Base-by-base conservation (phyloP, 148 eudicot genomes). In the Drosera capensis region DNA sequence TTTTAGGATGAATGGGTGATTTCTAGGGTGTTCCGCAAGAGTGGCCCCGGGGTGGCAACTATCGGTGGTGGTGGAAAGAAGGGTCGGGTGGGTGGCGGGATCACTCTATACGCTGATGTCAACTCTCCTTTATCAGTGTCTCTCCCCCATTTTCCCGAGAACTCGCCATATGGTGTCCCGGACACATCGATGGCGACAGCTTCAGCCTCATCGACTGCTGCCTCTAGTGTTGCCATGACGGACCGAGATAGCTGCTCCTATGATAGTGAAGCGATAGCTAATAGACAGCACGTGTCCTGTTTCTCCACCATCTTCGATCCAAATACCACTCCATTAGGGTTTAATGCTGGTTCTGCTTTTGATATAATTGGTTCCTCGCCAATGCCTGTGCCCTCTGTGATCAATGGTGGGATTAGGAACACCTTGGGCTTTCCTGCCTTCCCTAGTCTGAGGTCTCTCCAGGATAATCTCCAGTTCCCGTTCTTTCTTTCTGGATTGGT, bases 281-380 rank as follows among this genome's bases (percentile, higher is more conserved):
- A 31, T 60, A 51, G 62, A 64, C 76, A 71, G 92, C 92, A 81
- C 92, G 92, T 81, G 81, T 71, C 92, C 92, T 81, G 92, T 77
- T 81, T 81, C 92, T 81, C 92, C 92, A 80, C 51, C 26, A 16
- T 45, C 25, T 40, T 46, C 22, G 41, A 40, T 37, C 34, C 31
- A 42, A 54, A 24, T 60, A 46, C 29, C 59, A 54, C 18, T n/a
- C 41, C 25, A 30, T 3, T 14, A 20, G 14, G 18, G 52, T n/a
- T 29, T 34, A 21, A 25, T 23, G 15, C 41, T 42, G 2, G 25
- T 56, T 31, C 48, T 59, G 22, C 61, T 48, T 4, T 11, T 15
- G 2, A 2, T 11, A 13, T 11, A 2, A 13, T 11, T 34, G 3
- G 9, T 34, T 34, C 52, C 14, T 48, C 25, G 1, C 55, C 50